Conservation (phyloP, 2,329 filamentous ascomycete genomes). For the Neurospora sp. region DNA sequence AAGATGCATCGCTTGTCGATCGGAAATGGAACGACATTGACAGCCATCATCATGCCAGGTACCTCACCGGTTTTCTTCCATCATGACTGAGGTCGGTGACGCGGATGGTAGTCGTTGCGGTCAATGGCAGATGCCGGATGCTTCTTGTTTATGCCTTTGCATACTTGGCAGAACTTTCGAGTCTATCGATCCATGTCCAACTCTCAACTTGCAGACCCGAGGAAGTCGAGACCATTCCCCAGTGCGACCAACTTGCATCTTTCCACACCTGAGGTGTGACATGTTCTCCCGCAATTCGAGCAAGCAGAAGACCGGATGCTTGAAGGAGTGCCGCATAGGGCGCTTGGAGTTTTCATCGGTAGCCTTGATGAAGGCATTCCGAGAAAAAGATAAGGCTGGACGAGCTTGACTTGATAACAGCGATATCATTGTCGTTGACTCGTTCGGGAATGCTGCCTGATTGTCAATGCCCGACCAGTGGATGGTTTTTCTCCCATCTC, state of each 20-base stretch:
- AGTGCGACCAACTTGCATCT: background rate
- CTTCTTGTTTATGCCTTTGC: background rate
- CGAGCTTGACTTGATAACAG: background rate
- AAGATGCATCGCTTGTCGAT: background rate
- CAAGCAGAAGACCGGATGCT: background rate
- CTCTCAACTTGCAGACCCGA: background rate
- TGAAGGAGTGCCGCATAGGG: background rate
- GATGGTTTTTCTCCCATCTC: background rate
- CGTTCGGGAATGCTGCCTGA: background rate
- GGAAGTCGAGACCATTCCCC: background rate
- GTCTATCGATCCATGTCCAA: background rate
- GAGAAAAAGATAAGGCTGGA: background rate
- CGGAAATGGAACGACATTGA: background rate
- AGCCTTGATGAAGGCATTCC: background rate
- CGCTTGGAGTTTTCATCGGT: background rate
- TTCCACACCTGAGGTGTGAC: background rate
- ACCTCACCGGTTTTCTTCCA: background rate
- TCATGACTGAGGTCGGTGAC: background rate
- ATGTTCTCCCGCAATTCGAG: background rate
- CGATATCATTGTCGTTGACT: background rate
- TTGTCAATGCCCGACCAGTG: background rate
- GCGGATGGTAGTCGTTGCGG: background rate
- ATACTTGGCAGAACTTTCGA: background rate
- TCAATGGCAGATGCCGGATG: background rate
- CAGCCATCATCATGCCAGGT: background rate